phyloP scores from a whole-genome alignment of 306 rosid genomes.

The Citrullus colocynthis region DNA sequence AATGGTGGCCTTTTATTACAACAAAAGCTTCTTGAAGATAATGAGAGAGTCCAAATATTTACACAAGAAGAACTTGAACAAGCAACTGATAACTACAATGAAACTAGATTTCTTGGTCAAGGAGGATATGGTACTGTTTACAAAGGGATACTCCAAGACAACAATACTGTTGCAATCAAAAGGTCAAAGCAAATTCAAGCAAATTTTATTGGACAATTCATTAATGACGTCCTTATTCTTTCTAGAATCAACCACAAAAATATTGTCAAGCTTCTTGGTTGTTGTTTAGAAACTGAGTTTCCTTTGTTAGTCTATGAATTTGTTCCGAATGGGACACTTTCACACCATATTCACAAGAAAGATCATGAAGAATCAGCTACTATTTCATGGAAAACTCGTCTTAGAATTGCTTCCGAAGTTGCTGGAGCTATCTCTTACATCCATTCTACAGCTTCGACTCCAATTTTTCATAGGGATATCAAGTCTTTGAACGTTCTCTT shows the following conservation, averaged over 20 bases:
- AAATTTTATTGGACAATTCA: conserved; percentile 23
- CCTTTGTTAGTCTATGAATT: conserved; percentile 27
- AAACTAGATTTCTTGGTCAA: too few species aligned
- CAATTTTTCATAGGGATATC: too few species aligned
- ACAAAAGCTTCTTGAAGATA: background rate
- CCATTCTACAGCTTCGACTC: too few species aligned
- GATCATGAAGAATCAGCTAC: background rate
- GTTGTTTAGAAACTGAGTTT: too few species aligned
- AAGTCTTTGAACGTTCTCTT: too few species aligned
- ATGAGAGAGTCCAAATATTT: too few species aligned
- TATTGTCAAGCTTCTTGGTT: too few species aligned
- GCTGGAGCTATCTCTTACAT: too few species aligned
- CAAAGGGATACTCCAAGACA: background rate
- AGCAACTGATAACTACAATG: too few species aligned
- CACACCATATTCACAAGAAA: conserved; percentile 26
- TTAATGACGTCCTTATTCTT: conserved; percentile 34
- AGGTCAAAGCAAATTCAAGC: conserved; percentile 24
- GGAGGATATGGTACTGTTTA: too few species aligned
- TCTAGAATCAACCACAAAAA: conserved; percentile 4
- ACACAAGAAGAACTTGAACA: too few species aligned
- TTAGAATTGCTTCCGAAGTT: too few species aligned
- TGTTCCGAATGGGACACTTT: conserved; percentile 43
- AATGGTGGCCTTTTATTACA: conserved; percentile 42
- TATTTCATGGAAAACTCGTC: conserved; percentile 32
- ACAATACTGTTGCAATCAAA: conserved; percentile 17